Evolutionary conservation across 768 basidiomycete genomes (phyloP).

Genomic region (Amanita inopinata): DNA sequence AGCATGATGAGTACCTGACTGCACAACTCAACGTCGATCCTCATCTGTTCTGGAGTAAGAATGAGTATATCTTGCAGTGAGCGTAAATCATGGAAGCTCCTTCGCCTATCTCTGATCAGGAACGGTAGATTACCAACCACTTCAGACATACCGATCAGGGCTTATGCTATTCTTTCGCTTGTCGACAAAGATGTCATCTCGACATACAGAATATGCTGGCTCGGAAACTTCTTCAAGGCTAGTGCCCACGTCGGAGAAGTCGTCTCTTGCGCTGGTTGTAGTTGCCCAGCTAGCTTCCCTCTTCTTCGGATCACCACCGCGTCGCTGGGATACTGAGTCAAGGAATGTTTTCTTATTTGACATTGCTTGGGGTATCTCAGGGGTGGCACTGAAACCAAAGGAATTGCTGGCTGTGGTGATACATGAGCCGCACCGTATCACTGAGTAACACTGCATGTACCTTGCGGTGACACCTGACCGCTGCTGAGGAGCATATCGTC

Average conservation of each 20-base stretch:
- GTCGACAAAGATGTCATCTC: conserved; percentile 5
- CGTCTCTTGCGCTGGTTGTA: background rate
- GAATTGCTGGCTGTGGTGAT: background rate
- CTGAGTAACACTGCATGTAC: conserved; percentile 26
- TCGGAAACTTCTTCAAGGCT: background rate
- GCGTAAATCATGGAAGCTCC: conserved; percentile 57
- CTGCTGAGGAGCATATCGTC: conserved; percentile 72
- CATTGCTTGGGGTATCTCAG: background rate
- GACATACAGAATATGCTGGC: conserved; percentile 2
- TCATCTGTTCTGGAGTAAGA: conserved; percentile 55
- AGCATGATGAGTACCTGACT: conserved; percentile 64
- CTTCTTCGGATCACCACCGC: no score
- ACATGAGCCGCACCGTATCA: conserved; percentile 12
- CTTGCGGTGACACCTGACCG: conserved; percentile 65
- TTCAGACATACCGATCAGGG: background rate
- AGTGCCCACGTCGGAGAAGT: background rate
- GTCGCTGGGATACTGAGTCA: background rate
- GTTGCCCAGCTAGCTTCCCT: background rate
- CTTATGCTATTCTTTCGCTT: background rate
- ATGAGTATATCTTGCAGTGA: conserved; percentile 39
- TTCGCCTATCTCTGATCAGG: conserved; percentile 26
- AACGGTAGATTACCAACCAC: background rate
- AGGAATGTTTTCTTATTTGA: background rate
- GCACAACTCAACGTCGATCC: conserved; percentile 69
- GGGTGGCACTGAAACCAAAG: background rate